Conservation (phyloP, 2,329 filamentous ascomycete species). For the Penicillium corylophilum region DNA sequence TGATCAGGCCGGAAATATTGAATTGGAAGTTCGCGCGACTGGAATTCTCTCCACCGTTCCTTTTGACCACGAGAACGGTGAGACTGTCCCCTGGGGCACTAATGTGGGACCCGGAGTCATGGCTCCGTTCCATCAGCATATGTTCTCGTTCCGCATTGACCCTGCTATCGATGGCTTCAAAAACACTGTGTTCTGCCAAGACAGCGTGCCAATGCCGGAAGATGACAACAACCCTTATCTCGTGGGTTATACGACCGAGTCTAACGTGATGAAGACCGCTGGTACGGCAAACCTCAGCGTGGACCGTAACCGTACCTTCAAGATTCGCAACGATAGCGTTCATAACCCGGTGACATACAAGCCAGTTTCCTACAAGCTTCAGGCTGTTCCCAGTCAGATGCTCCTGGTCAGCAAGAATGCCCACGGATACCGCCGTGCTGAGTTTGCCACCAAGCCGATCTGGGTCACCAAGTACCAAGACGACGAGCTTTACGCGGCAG, state of each 20-base stretch:
- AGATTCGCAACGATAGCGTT: slow-evolving; percentile 55
- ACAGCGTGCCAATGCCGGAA: slow-evolving; percentile 61
- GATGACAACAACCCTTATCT: slow-evolving; percentile 52
- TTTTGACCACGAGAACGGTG: slow-evolving; percentile 59
- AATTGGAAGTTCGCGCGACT: slow-evolving; percentile 67
- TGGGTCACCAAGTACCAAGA: slow-evolving; percentile 58
- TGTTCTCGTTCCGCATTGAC: slow-evolving; percentile 67
- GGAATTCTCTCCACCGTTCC: slow-evolving; percentile 67
- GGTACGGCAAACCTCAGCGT: slow-evolving; percentile 51
- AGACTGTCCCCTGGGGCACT: slow-evolving; percentile 65
- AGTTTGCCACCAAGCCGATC: slow-evolving; percentile 56
- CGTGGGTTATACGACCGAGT: slow-evolving; percentile 50
- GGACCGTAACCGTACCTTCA: slow-evolving; percentile 55
- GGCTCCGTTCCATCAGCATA: slow-evolving; percentile 72
- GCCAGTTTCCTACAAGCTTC: slow-evolving; percentile 57
- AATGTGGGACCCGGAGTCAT: slow-evolving; percentile 69
- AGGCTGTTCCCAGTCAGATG: slow-evolving; percentile 58
- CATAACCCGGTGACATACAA: slow-evolving; percentile 56
- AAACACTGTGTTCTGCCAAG: slow-evolving; percentile 58
- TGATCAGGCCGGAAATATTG: slow-evolving; percentile 67
- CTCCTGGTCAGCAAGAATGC: slow-evolving; percentile 52
- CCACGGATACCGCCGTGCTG: slow-evolving; percentile 52
- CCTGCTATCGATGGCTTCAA: slow-evolving; percentile 60
- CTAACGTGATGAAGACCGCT: slow-evolving; percentile 50
- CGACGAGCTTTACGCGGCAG: slow-evolving; percentile 54